phyloP scores from a whole-genome alignment of 1,284 basidiomycete genomes.

The Moesziomyces parantarcticus region DNA sequence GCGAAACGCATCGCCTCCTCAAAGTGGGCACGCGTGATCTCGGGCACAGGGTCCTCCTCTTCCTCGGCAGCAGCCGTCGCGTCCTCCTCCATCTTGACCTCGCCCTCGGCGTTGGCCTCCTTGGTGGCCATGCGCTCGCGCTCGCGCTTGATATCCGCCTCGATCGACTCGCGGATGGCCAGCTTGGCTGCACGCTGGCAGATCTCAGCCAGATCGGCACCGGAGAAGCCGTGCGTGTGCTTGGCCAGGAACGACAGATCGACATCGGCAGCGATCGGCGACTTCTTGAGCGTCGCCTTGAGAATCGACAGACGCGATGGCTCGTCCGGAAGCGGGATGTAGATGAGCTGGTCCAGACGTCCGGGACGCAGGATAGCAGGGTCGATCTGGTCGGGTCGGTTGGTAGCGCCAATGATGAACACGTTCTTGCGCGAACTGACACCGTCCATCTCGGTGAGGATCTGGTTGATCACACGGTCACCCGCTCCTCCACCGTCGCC shows the following conservation, averaged over 20 bases:
- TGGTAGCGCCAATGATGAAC: slow-evolving; percentile 98
- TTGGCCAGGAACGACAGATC: slow-evolving; percentile 89
- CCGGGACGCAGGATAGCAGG: slow-evolving; percentile 95
- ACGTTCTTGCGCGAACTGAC: slow-evolving; percentile 99
- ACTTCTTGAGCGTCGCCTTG: slow-evolving; percentile 89
- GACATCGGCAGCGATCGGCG: slow-evolving; percentile 86
- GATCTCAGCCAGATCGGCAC: slow-evolving; percentile 98
- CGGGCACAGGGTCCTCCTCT: slow-evolving; percentile 92
- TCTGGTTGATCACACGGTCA: slow-evolving; percentile 96
- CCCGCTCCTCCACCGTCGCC: slow-evolving; percentile 94
- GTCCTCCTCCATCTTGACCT: slow-evolving; percentile 78
- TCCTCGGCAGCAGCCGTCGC: slow-evolving; percentile 74
- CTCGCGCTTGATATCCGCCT: slow-evolving; percentile 84
- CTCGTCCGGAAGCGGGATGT: slow-evolving; percentile 82
- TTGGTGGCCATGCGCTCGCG: slow-evolving; percentile 72
- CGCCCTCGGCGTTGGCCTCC: slow-evolving; percentile 47
- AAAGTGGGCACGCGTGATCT: slow-evolving; percentile 82
- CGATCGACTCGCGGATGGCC: slow-evolving; percentile 93
- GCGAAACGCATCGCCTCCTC: slow-evolving; percentile 95
- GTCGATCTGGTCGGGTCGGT: slow-evolving; percentile 99
- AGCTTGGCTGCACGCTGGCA: slow-evolving; percentile 98
- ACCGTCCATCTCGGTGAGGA: slow-evolving; percentile 98
- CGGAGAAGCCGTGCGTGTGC: slow-evolving; percentile 96
- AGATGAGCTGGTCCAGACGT: slow-evolving; percentile 81
- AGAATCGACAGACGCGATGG: slow-evolving; percentile 90